Conservation (phyloP, 805 yeast species). For the Priceomyces melissophilus region DNA sequence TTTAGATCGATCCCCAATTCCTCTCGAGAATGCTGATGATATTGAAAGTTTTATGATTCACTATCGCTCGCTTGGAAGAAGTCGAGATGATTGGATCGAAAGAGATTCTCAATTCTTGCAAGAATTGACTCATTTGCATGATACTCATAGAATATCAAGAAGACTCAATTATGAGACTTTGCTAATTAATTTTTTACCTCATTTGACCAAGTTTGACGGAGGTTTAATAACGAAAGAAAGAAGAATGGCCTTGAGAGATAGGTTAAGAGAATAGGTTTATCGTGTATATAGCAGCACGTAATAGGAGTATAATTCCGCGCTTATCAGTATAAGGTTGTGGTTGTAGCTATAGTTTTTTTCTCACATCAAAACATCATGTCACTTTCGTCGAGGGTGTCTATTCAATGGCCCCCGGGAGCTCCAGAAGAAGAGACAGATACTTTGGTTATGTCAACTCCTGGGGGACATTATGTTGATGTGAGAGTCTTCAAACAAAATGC, state of each 20-base stretch:
- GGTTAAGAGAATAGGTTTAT: slow-evolving; percentile 6
- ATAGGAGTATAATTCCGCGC: too few relatives aligned
- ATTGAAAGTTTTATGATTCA: slow-evolving; percentile 50
- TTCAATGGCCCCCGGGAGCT: slow-evolving; percentile 49
- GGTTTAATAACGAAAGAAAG: slow-evolving; percentile 16
- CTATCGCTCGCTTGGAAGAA: slow-evolving; percentile 38
- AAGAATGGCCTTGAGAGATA: slow-evolving; percentile 8
- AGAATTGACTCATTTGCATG: slow-evolving; percentile 14
- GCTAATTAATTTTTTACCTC: slow-evolving; percentile 29
- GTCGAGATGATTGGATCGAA: slow-evolving; percentile 35
- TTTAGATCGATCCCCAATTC: slow-evolving; percentile 31
- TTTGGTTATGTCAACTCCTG: slow-evolving; percentile 44
- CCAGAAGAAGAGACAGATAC: slow-evolving; percentile 47
- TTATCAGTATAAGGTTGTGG: too few relatives aligned
- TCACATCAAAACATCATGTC: slow-evolving; percentile 13
- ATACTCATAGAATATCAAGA: slow-evolving; percentile 17
- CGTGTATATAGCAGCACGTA: background rate
- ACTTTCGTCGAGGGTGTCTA: slow-evolving; percentile 46
- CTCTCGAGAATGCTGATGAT: slow-evolving; percentile 47
- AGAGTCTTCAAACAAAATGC: slow-evolving; percentile 20
- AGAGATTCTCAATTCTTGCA: slow-evolving; percentile 32
- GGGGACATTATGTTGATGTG: slow-evolving; percentile 46
- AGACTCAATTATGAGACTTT: slow-evolving; percentile 33
- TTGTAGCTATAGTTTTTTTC: too few relatives aligned
- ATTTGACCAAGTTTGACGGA: slow-evolving; percentile 37